Evolutionary conservation across 2,329 filamentous ascomycete species (phyloP).

Genomic region (Chaetomium sp.): DNA sequence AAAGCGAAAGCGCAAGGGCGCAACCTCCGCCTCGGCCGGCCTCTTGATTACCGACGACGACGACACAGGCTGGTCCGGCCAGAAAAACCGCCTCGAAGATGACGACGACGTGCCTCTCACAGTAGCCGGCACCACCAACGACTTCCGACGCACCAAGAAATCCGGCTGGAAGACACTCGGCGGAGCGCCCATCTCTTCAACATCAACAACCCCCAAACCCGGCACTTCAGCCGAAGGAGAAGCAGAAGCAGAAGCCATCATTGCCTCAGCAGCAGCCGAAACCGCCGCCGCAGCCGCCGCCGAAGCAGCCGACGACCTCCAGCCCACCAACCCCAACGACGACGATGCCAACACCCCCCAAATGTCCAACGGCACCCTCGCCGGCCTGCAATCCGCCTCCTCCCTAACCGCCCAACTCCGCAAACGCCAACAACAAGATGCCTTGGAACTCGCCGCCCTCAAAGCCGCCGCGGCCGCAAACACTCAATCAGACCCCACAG

Average conservation of each 20-base stretch:
- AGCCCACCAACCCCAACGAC: conserved; percentile 9
- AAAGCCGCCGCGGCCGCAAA: conserved; percentile 11
- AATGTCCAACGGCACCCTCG: conserved; percentile 84
- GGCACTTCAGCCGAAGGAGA: conserved; percentile 39
- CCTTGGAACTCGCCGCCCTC: conserved; percentile 27
- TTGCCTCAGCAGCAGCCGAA: conserved; percentile 66
- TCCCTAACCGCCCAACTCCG: conserved; percentile 66
- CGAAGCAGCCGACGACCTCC: conserved; percentile 35
- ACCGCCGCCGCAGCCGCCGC: conserved; percentile 43
- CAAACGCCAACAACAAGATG: conserved; percentile 42
- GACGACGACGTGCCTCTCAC: conserved; percentile 46
- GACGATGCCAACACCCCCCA: conserved; percentile 28
- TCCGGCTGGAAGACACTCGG: conserved; percentile 73
- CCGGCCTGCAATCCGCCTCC: conserved; percentile 77
- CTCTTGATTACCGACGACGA: conserved; percentile 61
- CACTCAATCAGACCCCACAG: conserved; percentile 1
- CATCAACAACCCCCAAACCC: conserved; percentile 21
- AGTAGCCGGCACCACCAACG: conserved; percentile 46
- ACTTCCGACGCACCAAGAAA: conserved; percentile 70
- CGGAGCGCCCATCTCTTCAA: conserved; percentile 28
- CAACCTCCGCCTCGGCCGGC: conserved; percentile 37
- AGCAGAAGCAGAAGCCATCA: conserved; percentile 66
- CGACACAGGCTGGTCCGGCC: conserved; percentile 47
- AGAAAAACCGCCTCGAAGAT: conserved; percentile 44
- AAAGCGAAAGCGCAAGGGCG: conserved; percentile 61